phyloP scores from a whole-genome alignment of 2,329 filamentous ascomycete species.

The Phyllosticta citrichinensis region DNA sequence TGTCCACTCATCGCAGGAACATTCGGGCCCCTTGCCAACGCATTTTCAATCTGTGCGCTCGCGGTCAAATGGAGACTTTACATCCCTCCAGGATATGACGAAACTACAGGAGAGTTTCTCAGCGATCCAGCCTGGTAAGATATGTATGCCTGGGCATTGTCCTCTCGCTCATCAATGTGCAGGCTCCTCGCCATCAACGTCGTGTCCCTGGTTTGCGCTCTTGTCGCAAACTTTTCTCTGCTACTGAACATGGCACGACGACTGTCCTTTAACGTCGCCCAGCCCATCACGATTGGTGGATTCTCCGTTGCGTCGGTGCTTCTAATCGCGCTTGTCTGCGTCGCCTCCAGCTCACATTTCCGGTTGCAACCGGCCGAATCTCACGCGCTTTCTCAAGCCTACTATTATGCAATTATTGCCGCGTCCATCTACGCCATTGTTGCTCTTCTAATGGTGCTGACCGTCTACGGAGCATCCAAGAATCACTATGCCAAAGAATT shows the following conservation, averaged over 20 bases:
- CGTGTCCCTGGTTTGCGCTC: constrained; percentile 43
- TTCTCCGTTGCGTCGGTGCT: constrained; percentile 46
- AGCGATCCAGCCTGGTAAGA: constrained; percentile 44
- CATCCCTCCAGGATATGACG: constrained; percentile 36
- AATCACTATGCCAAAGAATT: constrained; percentile 48
- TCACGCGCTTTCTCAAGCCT: constrained; percentile 45
- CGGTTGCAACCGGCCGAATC: constrained; percentile 31
- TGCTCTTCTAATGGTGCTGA: constrained; percentile 44
- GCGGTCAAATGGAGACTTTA: constrained; percentile 46
- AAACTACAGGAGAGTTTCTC: constrained; percentile 36
- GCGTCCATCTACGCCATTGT: constrained; percentile 48
- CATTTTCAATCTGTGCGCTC: constrained; percentile 46
- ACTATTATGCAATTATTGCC: constrained; percentile 51
- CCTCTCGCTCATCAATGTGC: neutral
- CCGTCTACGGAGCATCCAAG: constrained; percentile 44
- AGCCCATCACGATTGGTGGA: constrained; percentile 51
- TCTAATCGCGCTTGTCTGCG: constrained; percentile 42
- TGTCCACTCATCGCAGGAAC: constrained; percentile 48
- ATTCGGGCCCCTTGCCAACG: constrained; percentile 46
- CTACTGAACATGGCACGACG: constrained; percentile 51
- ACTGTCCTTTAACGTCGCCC: constrained; percentile 44
- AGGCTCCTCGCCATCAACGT: constrained; percentile 47
- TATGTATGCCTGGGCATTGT: neutral
- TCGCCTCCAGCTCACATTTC: constrained; percentile 36
- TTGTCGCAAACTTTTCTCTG: constrained; percentile 45